Base-by-base conservation (phyloP, 1,139 yeast genomes). In the Magnusiomyces tetraspermus region DNA sequence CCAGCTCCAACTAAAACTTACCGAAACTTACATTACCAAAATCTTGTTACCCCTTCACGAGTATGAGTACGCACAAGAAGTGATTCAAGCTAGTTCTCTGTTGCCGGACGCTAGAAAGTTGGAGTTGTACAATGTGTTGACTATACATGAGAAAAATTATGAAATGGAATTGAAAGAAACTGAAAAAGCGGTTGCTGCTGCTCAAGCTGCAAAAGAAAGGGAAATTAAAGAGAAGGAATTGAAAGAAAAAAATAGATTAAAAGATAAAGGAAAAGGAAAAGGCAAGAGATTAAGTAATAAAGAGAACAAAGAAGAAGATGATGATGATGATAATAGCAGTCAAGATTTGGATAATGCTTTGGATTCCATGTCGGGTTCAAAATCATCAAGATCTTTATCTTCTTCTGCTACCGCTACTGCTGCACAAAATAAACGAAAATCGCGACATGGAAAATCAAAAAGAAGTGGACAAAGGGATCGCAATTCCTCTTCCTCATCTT, bases 41-140 rank as follows among this genome's bases (percentile, higher is more conserved):
- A 23, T 46, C 22, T 31, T 46, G 13, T 28, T 46, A 8, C 49
- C 49, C 8, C 49, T 46, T 17, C 40, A 46, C 21, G 49, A 46
- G 10, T 46, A 46, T 15, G 49, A 23, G 5, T 46, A 46, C 30
- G 40, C 42, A 2, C 10, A 17, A 22, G 49, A 46, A 23, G 10
- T 43, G 22, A 46, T 33, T 15, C 11, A 30, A 8, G 26, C 13
- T 4, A 33, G 15, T 21, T 15, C 31, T 6, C 41, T 33, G 21
- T 21, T 23, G 15, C 21, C 38, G 8, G 49, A 46, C 6, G 21
- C 48, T 17, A 22, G 13, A 3, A 36, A 46, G 6, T 11, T 21
- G 11, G 15, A 11, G 5, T 17, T 26, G 28, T n/a, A 26, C 11
- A 22, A n/a, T 8, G 17, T 13, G 31, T 23, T 28, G 33, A n/a